phyloP scores from a whole-genome alignment of 768 basidiomycete species.

The Phylloporus rhodoxanthus region DNA sequence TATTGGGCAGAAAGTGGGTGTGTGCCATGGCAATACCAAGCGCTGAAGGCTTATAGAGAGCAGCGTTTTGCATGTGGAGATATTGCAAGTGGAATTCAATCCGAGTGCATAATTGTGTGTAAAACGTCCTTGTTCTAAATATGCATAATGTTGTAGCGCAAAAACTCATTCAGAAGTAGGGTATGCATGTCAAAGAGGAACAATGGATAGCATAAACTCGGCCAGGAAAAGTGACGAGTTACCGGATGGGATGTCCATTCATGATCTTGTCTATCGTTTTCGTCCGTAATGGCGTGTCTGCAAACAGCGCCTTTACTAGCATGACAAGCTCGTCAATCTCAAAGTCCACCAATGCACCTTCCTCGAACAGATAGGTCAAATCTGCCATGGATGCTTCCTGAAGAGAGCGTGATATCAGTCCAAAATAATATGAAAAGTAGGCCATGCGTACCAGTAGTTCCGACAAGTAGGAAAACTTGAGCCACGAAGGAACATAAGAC shows the following conservation, averaged over 20 bases:
- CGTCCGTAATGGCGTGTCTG: conserved; percentile 77
- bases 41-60: too few species aligned
- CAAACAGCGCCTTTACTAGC: conserved; percentile 82
- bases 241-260: conserved; percentile 48
- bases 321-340: conserved; percentile 74
- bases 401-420: conserved; percentile 7
- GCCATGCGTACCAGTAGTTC: conserved; percentile 70
- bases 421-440: neutral
- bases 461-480: conserved; percentile 91
- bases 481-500: conserved; percentile 86
- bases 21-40: too few species aligned
- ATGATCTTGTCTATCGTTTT: conserved; percentile 73
- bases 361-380: conserved; percentile 86
- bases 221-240: neutral
- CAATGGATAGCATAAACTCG: conserved; percentile 1
- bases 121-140: conserved; percentile 1
- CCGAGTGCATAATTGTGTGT: neutral
- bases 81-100: too few species aligned
- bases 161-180: neutral
- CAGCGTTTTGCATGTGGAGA: too few species aligned
- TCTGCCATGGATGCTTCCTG: conserved; percentile 92
- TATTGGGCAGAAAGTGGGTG: too few species aligned
- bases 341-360: conserved; percentile 87
- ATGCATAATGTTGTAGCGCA: conserved; percentile 12
- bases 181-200: neutral